Percentiles rank a stretch among this genome's conserved stretches.
phyloP scores from a whole-genome alignment of 2,329 filamentous ascomycete genomes.

The Cytospora chrysosperma region DNA sequence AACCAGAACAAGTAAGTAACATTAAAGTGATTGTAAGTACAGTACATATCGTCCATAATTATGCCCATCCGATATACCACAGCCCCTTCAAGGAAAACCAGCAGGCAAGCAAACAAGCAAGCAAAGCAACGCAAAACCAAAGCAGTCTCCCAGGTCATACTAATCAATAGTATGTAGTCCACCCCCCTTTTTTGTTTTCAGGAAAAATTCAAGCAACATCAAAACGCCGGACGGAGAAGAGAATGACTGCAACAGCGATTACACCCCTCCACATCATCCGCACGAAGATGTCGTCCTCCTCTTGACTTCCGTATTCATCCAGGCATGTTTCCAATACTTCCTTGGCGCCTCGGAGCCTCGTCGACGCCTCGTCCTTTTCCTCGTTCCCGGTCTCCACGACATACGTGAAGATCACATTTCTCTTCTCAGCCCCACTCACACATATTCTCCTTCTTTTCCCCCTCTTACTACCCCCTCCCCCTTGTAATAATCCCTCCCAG shows the following conservation, averaged over 20 bases:
- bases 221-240: conserved; percentile 16
- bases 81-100: no score
- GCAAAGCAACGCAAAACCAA: no score
- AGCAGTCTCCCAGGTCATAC: not conserved
- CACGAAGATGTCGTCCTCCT: conserved; percentile 21
- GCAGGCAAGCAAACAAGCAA: no score
- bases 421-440: no score
- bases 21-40: not conserved
- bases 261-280: conserved; percentile 19
- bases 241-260: conserved; percentile 2
- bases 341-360: conserved; percentile 9
- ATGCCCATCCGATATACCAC: no score
- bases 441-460: not conserved
- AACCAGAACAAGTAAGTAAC: not conserved
- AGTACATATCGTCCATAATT: not conserved
- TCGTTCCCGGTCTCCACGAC: not conserved
- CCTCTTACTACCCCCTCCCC: not conserved
- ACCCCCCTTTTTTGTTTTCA: no score
- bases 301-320: not conserved
- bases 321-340: conserved; percentile 12
- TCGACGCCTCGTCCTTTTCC: not conserved
- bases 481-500: not conserved
- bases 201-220: conserved; percentile 7
- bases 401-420: conserved; percentile 8
- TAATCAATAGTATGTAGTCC: not conserved